Evolutionary conservation across 1,139 yeast genomes (phyloP), one percentile per base, ranked within the genome.

Genomic region (Ogataea hybrid): DNA sequence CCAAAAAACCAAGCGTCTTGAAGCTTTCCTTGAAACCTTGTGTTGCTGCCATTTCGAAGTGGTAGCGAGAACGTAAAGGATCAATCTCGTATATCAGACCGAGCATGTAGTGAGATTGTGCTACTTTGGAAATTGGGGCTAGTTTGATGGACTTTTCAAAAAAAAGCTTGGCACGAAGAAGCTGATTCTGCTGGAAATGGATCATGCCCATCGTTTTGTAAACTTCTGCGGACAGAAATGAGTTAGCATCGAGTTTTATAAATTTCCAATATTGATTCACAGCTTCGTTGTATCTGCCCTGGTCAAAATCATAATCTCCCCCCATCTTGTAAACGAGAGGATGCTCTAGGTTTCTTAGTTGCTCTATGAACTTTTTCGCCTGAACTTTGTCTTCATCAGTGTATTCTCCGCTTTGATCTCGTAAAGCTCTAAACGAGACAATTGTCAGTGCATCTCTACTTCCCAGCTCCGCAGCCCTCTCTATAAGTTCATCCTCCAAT

Each of bases 391-490:
- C 68, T 1, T 61, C 56, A 10, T 49, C 48, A 5, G 53, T 41
- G 41, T 51, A 58, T 14, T 51, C 53, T 4, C 38, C 45, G 5
- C 40, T 42, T 52, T 62, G 42, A 29, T 62, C 58, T 17, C 57
- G 67, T 22, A 84, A 58, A 0, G 82, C 79, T 49, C 72, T 84
- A 65, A 73, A 88, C 30, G 87, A 77, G 17, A 89, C 63, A 12
- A 86, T 67, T 1, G 92, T 70, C 21, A 89, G 78, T 1, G 96
- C 96, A 61, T 88, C 88, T 49, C 80, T 76, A 56, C 84, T 77
- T 1, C 96, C 96, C 54, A 79, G 55, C 55, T 86, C 95, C 0
- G 96, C 96, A 7, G 96, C 89, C 44, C 75, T 75, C 52, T 87
- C 95, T 8, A 88, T 75, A 32, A 88, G 62, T 49, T 78, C 82